These are phyloP conservation scores for Prototheca wickerhamii DNA, from an alignment of 163 green algal genomes.

Conservation along the genomic window DNA sequence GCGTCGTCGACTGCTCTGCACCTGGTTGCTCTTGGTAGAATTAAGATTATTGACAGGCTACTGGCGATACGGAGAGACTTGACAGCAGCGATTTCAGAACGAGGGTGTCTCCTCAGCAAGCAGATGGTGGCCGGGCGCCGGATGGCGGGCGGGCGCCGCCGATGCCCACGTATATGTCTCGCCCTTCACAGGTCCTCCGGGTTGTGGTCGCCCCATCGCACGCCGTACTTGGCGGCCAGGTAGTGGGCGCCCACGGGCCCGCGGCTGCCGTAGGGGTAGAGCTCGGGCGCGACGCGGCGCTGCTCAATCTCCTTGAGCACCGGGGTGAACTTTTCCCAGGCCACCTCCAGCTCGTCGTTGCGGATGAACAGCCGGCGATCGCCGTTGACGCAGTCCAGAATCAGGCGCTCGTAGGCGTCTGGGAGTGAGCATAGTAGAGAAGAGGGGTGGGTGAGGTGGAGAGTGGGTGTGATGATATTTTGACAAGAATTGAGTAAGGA, in stretches of 20 bases:
- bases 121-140: too few relatives aligned
- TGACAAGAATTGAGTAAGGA: background rate
- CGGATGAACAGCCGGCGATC: constrained; percentile 89
- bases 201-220: constrained; percentile 84
- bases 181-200: constrained; percentile 13
- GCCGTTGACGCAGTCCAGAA: constrained; percentile 96
- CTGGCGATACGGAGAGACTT: background rate
- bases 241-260: constrained; percentile 96
- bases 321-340: constrained; percentile 95
- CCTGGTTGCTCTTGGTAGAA: too few relatives aligned
- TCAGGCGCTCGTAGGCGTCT: constrained; percentile 97
- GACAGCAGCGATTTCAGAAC: background rate
- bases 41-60: too few relatives aligned
- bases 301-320: constrained; percentile 80
- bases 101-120: too few relatives aligned
- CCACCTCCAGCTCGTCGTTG: constrained; percentile 90
- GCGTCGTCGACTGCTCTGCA: too few relatives aligned
- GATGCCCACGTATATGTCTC: too few relatives aligned
- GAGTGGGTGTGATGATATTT: background rate
- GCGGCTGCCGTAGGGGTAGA: constrained; percentile 95
- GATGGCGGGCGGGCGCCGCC: too few relatives aligned
- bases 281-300: constrained; percentile 73
- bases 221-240: constrained; percentile 88
- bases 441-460: background rate
- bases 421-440: constrained; percentile 31